These are phyloP conservation scores for Paraphoma sp. DNA, from an alignment of 2,329 filamentous ascomycete genomes.

Conservation along the genomic window DNA sequence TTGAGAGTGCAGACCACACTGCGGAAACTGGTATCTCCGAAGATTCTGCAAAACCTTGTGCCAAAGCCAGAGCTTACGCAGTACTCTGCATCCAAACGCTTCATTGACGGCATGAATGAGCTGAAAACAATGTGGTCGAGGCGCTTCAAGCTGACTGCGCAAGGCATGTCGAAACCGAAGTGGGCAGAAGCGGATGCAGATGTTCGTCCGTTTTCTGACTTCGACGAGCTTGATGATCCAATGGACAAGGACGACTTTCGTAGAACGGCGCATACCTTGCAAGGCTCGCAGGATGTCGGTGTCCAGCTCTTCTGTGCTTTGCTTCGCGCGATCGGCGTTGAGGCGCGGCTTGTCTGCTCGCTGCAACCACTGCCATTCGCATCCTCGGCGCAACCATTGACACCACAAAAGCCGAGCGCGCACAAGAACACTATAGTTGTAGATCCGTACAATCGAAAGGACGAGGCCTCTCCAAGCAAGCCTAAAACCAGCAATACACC, in stretches of 20 bases:
- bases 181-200: constrained; percentile 75
- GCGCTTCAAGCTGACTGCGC: constrained; percentile 72
- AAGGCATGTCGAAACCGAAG: constrained; percentile 52
- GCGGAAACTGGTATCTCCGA: constrained; percentile 66
- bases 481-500: constrained; percentile 23
- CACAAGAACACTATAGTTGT: constrained; percentile 33
- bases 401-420: constrained; percentile 29
- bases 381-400: constrained; percentile 44
- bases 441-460: constrained; percentile 39
- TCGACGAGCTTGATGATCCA: constrained; percentile 69
- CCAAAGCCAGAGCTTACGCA: constrained; percentile 73
- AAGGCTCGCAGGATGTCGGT: constrained; percentile 87
- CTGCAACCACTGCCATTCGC: constrained; percentile 80
- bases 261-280: constrained; percentile 69
- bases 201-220: constrained; percentile 59
- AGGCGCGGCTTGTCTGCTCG: constrained; percentile 85
- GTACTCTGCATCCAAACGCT: constrained; percentile 76
- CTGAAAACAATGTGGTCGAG: constrained; percentile 70
- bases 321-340: constrained; percentile 80
- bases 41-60: constrained; percentile 71
- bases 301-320: constrained; percentile 91
- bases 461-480: constrained; percentile 22
- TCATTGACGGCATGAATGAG: constrained; percentile 79
- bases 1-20: constrained; percentile 64
- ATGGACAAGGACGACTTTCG: constrained; percentile 77